phyloP scores from a whole-genome alignment of 495 filamentous ascomycete genomes.

The Talaromyces stipitatus region DNA sequence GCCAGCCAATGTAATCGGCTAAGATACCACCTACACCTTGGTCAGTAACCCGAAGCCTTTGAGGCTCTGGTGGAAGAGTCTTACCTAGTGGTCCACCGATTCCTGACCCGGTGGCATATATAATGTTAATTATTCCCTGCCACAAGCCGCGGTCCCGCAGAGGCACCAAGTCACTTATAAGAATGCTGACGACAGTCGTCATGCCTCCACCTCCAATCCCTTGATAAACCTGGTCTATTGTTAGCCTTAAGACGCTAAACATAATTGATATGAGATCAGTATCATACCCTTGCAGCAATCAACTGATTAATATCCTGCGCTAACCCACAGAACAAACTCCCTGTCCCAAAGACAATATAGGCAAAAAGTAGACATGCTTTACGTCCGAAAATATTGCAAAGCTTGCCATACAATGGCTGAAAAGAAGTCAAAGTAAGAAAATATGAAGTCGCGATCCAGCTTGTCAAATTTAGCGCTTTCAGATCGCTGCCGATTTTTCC shows the following conservation, averaged over 20 bases:
- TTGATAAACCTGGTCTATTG: slow-evolving; percentile 37
- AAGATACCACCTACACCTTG: slow-evolving; percentile 49
- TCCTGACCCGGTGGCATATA: slow-evolving; percentile 63
- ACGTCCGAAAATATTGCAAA: slow-evolving; percentile 79
- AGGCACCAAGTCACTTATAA: slow-evolving; percentile 70
- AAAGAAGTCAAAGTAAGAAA: slow-evolving; percentile 74
- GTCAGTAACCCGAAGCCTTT: background rate
- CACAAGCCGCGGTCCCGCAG: slow-evolving; percentile 71
- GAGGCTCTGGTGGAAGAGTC: background rate
- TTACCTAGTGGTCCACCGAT: slow-evolving; percentile 64
- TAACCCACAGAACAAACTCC: slow-evolving; percentile 66
- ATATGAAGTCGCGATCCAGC: slow-evolving; percentile 79
- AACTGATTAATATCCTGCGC: slow-evolving; percentile 62
- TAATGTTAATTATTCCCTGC: slow-evolving; percentile 78
- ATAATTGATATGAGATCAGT: background rate
- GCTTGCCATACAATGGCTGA: slow-evolving; percentile 71
- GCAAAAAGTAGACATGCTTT: slow-evolving; percentile 66
- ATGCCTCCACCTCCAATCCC: slow-evolving; percentile 83
- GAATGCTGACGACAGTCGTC: slow-evolving; percentile 70
- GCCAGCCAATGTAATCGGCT: slow-evolving; percentile 72
- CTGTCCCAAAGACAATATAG: slow-evolving; percentile 67
- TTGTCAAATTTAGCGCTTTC: slow-evolving; percentile 67
- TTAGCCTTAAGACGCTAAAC: background rate
- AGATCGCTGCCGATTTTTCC: slow-evolving; percentile 76
- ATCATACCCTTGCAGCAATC: slow-evolving; percentile 52